phyloP scores from a whole-genome alignment of 2,329 filamentous ascomycete species.

The Huntiella bhutanensis region DNA sequence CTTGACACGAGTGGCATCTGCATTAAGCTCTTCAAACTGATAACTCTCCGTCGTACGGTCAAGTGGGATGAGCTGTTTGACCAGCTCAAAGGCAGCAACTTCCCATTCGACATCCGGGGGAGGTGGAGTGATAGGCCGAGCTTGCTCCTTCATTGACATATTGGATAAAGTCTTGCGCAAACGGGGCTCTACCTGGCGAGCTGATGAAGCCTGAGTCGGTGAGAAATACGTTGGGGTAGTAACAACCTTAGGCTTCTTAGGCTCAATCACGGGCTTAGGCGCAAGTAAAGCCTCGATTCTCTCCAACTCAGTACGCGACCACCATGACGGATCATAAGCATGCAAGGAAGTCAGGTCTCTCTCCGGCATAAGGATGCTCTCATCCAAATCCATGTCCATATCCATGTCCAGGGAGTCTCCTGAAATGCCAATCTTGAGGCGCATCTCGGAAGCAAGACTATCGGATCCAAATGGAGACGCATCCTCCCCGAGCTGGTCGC shows the following conservation, averaged over 20 bases:
- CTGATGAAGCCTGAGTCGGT: conserved; percentile 71
- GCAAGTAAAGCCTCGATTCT: conserved; percentile 44
- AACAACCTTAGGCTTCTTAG: conserved; percentile 36
- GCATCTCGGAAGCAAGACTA: conserved; percentile 40
- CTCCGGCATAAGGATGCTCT: background rate
- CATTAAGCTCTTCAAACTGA: conserved; percentile 58
- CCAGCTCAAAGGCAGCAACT: conserved; percentile 64
- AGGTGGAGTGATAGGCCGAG: conserved; percentile 41
- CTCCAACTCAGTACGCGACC: conserved; percentile 46
- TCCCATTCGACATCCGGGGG: conserved; percentile 74
- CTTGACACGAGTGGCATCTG: conserved; percentile 42
- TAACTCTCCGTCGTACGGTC: conserved; percentile 59
- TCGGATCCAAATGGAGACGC: background rate
- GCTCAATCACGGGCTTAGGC: conserved; percentile 26
- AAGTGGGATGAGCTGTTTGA: conserved; percentile 60
- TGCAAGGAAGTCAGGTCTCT: conserved; percentile 17
- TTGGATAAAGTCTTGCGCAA: conserved; percentile 42
- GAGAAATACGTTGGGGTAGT: conserved; percentile 56
- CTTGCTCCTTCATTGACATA: conserved; percentile 18
- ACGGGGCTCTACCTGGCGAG: conserved; percentile 55
- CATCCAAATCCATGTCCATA: background rate
- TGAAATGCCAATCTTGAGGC: conserved; percentile 25
- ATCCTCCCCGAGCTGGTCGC: conserved; percentile 24
- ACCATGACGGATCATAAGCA: conserved; percentile 52
- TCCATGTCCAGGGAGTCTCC: background rate